A percentile compares a stretch with the other conserved stretches of the same genome.
phyloP scores from a whole-genome alignment of 148 eudicot genomes.

The Pharnaceum exiguum region DNA sequence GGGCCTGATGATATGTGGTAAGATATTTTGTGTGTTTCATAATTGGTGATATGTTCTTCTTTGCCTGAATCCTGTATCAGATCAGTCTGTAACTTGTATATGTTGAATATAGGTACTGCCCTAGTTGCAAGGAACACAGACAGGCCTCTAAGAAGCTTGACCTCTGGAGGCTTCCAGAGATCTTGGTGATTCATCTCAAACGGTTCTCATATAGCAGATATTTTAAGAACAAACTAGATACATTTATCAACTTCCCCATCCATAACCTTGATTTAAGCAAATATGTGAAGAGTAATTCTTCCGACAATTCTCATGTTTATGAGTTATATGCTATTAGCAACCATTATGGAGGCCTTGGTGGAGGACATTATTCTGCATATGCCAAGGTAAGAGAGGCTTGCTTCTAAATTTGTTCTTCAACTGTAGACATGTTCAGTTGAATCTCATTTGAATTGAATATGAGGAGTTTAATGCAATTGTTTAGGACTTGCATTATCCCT shows the following conservation, averaged over 20 bases:
- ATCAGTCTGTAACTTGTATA: neutral
- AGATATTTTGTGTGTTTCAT: conserved; percentile 3
- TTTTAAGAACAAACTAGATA: conserved; percentile 89
- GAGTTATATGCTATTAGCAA: conserved; percentile 96
- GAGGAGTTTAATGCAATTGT: no score
- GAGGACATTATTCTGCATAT: conserved; percentile 94
- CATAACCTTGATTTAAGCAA: conserved; percentile 77
- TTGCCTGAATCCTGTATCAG: neutral
- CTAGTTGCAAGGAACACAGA: conserved; percentile 89
- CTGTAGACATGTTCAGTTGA: neutral
- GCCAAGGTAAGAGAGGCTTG: conserved; percentile 54
- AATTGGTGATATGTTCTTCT: neutral
- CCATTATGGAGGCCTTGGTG: conserved; percentile 99
- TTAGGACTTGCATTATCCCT: no score
- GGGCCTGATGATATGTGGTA: conserved; percentile 99
- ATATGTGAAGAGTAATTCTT: conserved; percentile 55
- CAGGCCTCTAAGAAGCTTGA: conserved; percentile 96
- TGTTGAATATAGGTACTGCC: conserved; percentile 79
- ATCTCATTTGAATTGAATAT: no score
- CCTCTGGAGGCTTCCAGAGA: conserved; percentile 93
- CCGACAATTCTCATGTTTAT: conserved; percentile 40
- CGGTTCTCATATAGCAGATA: conserved; percentile 92
- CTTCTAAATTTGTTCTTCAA: neutral
- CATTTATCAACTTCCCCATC: conserved; percentile 79
- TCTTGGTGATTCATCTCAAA: conserved; percentile 89